Evolutionary conservation across 2,329 filamentous ascomycete genomes (phyloP), one percentile per base, ranked within the genome.

Genomic region (Zymoseptoria crescenta): DNA sequence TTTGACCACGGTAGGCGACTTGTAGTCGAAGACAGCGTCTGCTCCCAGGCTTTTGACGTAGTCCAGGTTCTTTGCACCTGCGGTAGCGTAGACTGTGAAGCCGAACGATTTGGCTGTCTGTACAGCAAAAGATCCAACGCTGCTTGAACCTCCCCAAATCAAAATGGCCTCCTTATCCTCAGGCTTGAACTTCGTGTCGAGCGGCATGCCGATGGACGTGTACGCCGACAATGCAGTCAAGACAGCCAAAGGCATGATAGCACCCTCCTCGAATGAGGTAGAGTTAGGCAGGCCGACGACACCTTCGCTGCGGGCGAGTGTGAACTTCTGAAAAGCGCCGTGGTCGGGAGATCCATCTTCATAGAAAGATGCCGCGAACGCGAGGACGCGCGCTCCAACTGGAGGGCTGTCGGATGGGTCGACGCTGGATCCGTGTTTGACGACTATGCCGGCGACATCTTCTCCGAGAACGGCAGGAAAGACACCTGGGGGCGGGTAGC

Each of bases 111-210:
- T 69, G 10, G 78, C 72, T 30, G 74, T 72, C 56, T 80, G 77
- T 8, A 79, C 72, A 1, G 73, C 72, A 20, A 72, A 72, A n/a
- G 72, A 71, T 0, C 78, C 77, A 13, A 77, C 74, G 0, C 74
- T 75, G 0, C 74, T 75, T 4, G 74, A 72, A 1, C 74, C 77
- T 27, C 77, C 78, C 72, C 76, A 79, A 24, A 80, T 64, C 41
- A 79, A 59, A 13, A 80, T 65, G 1, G 67, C 69, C 20, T 65
- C 60, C 27, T 71, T 69, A 8, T 69, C 63, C 27, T 56, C 54
- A 0, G 69, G 56, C 8, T 55, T 61, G 49, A 67, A 68, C 13
- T 28, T 24, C 13, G 65, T 65, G 19, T 69, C 61, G 20, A 61
- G 60, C 9, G 66, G 59, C 7, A 74, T 56, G 1, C 66, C 69